A percentile compares a stretch with the other conserved stretches of the same genome.
Evolutionary conservation across 768 basidiomycete species (phyloP).

Genomic region (Tulasnella sp.): DNA sequence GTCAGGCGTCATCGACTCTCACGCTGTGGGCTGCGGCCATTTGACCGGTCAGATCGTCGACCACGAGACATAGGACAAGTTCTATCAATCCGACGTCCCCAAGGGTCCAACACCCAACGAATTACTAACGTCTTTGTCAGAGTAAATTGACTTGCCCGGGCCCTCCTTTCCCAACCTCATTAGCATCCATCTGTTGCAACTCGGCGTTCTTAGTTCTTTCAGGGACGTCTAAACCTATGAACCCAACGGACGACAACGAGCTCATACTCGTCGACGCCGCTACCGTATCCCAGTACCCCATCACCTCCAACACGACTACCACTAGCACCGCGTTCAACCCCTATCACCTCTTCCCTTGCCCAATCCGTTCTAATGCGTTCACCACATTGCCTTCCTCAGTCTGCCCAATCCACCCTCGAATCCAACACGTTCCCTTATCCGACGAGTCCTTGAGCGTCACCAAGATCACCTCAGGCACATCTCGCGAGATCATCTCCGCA

Average conservation of each 20-base stretch:
- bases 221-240: background rate
- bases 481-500: conserved; percentile 1
- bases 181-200: background rate
- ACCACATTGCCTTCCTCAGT: background rate
- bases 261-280: background rate
- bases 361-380: background rate
- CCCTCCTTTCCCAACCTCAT: background rate
- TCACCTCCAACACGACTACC: background rate
- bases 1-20: background rate
- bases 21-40: background rate
- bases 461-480: conserved; percentile 3
- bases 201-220: background rate
- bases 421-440: conserved; percentile 1
- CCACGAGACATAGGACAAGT: too few species aligned
- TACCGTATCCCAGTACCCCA: background rate
- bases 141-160: too few species aligned
- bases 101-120: too few species aligned
- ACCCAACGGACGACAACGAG: background rate
- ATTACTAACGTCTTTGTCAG: too few species aligned
- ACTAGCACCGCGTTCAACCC: background rate
- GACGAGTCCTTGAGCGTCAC: background rate
- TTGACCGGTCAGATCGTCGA: too few species aligned
- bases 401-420: background rate
- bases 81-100: background rate
- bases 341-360: conserved; percentile 3